phyloP scores from a whole-genome alignment of 768 basidiomycete genomes.

The Mycena epipterygia region DNA sequence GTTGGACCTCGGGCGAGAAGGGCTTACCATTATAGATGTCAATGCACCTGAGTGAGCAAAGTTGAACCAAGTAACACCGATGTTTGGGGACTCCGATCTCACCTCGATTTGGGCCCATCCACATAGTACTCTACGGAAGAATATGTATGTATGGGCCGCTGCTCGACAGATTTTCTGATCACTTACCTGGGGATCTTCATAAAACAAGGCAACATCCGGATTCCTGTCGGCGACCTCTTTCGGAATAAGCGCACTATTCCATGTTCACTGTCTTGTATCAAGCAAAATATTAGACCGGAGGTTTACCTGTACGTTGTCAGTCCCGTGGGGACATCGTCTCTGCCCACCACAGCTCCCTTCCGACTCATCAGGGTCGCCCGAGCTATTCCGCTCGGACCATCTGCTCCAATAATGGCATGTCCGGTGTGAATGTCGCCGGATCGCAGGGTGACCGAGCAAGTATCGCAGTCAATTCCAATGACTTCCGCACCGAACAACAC shows the following conservation, averaged over 20 bases:
- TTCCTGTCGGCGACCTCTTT: neutral
- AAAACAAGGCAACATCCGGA: neutral
- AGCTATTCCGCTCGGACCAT: slow-evolving; percentile 16
- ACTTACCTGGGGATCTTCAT: neutral
- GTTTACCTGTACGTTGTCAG: slow-evolving; percentile 20
- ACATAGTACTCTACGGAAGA: neutral
- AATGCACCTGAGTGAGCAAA: neutral
- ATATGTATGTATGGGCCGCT: too few species aligned
- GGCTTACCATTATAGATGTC: neutral
- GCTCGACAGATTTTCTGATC: neutral
- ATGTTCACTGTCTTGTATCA: neutral
- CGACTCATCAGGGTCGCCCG: neutral
- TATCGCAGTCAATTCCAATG: slow-evolving; percentile 3
- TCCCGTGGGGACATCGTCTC: neutral
- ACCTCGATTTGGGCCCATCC: slow-evolving; percentile 15
- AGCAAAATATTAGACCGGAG: neutral
- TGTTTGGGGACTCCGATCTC: neutral
- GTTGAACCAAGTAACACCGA: neutral
- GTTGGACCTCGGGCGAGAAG: neutral
- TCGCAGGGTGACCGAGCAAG: slow-evolving; percentile 14
- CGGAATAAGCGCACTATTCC: neutral
- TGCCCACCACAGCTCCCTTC: neutral
- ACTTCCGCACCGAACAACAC: slow-evolving; percentile 22
- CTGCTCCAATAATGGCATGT: slow-evolving; percentile 28
- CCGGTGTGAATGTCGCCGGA: slow-evolving; percentile 15